Conservation (phyloP, 345 rosid genomes). For the Linum trigynum region DNA sequence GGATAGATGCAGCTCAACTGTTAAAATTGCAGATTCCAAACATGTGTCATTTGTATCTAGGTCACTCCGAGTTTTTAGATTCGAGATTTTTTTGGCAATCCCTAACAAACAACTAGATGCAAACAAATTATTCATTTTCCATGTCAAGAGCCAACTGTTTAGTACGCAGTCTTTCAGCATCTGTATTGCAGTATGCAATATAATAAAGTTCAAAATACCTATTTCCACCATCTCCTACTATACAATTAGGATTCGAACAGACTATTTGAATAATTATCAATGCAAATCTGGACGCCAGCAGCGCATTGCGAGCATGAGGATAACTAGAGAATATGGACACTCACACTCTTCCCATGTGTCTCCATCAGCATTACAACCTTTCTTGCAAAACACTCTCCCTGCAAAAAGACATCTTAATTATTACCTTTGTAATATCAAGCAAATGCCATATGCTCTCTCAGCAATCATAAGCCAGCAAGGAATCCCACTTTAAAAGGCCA, state of each 20-base stretch:
- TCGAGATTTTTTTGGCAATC: not conserved
- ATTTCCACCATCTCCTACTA: not conserved
- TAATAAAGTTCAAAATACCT: not conserved
- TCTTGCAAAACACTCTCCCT: conserved; percentile 99
- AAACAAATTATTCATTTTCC: not conserved
- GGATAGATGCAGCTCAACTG: conserved; percentile 19
- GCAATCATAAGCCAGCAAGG: not conserved
- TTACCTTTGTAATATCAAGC: not conserved
- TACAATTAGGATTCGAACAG: not conserved
- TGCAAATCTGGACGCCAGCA: not conserved
- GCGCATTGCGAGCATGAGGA: not conserved
- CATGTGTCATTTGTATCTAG: not conserved
- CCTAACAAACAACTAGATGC: not conserved
- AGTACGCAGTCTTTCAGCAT: too few relatives aligned
- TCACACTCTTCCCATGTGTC: conserved; percentile 95
- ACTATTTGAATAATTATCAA: not conserved
- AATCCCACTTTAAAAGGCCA: not conserved
- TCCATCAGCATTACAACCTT: conserved; percentile 74
- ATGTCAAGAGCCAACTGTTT: too few relatives aligned
- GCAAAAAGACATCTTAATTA: conserved; percentile 13
- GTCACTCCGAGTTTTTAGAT: not conserved
- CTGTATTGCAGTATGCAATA: too few relatives aligned
- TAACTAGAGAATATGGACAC: conserved; percentile 23
- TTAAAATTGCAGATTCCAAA: not conserved
- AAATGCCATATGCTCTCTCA: not conserved